Evolutionary conservation across 2,329 filamentous ascomycete species (phyloP).

Genomic region (Claviceps digitariae): DNA sequence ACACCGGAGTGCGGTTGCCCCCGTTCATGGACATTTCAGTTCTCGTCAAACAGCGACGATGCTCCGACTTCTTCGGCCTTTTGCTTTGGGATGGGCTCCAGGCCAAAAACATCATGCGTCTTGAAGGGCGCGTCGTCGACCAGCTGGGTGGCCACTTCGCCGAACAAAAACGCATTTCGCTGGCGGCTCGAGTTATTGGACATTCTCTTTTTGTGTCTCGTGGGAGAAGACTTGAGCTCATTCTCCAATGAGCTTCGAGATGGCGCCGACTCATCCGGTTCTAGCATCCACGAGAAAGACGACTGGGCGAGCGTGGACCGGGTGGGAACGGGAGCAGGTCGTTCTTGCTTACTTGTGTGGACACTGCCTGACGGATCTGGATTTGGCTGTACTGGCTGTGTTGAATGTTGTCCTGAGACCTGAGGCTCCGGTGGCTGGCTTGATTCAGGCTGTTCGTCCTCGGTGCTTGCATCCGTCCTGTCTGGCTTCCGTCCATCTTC

Average conservation of each 20-base stretch:
- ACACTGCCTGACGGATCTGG: neutral
- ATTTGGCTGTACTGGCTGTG: neutral
- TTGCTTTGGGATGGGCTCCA: conserved; percentile 31
- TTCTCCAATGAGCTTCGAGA: conserved; percentile 11
- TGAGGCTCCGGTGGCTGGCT: neutral
- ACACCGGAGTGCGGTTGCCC: neutral
- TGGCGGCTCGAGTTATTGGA: conserved; percentile 35
- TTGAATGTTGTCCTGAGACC: neutral
- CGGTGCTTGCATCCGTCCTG: neutral
- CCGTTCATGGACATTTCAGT: neutral
- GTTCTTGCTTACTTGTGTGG: conserved; percentile 8
- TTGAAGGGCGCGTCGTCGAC: conserved; percentile 22
- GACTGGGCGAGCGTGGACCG: conserved; percentile 58
- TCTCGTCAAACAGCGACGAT: conserved; percentile 1
- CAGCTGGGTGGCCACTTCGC: conserved; percentile 30
- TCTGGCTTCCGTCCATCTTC: neutral
- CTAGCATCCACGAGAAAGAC: conserved; percentile 69
- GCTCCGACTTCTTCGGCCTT: conserved; percentile 8
- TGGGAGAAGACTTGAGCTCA: conserved; percentile 17
- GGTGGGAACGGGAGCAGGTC: conserved; percentile 35
- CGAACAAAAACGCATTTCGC: conserved; percentile 46
- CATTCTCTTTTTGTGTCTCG: conserved; percentile 25
- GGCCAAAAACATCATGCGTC: conserved; percentile 39
- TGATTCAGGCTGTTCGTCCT: neutral
- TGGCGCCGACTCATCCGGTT: conserved; percentile 31